These are phyloP conservation scores for Rhododendron kiyosumense DNA, from an alignment of 148 eudicot genomes.

Conservation along the genomic window DNA sequence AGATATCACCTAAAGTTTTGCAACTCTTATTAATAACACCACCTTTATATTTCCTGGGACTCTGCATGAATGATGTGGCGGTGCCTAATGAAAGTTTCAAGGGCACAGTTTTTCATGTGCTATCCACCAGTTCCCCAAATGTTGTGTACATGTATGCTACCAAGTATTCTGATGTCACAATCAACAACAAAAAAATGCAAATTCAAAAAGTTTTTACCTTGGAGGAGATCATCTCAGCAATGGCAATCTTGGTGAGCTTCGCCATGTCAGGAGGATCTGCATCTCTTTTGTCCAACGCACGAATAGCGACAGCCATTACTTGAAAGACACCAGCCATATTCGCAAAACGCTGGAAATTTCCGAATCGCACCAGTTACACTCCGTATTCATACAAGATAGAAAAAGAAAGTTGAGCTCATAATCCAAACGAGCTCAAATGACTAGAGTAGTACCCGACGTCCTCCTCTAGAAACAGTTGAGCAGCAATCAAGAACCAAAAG, in stretches of 20 bases:
- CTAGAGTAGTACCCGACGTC: constrained; percentile 65
- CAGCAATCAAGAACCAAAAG: constrained; percentile 95
- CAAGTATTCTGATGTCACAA: background rate
- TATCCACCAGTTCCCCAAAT: background rate
- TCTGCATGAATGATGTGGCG: background rate
- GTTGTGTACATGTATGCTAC: background rate
- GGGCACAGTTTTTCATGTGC: background rate
- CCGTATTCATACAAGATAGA: background rate
- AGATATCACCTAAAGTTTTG: background rate
- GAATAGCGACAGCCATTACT: constrained; percentile 82
- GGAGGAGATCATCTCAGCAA: constrained; percentile 84
- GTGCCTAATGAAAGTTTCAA: background rate
- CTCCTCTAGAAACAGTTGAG: constrained; percentile 77
- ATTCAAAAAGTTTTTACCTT: constrained; percentile 42
- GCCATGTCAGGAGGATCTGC: constrained; percentile 68
- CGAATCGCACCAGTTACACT: background rate
- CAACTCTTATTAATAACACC: background rate
- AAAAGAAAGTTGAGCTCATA: background rate
- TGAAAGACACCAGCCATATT: constrained; percentile 87
- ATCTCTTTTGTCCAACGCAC: constrained; percentile 48
- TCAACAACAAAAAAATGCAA: background rate
- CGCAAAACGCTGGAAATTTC: constrained; percentile 60
- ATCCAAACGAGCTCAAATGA: background rate
- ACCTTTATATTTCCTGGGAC: background rate
- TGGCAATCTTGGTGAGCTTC: constrained; percentile 81